Conservation (phyloP, 2,329 filamentous ascomycete genomes). For the Ceratocystis ficicola region DNA sequence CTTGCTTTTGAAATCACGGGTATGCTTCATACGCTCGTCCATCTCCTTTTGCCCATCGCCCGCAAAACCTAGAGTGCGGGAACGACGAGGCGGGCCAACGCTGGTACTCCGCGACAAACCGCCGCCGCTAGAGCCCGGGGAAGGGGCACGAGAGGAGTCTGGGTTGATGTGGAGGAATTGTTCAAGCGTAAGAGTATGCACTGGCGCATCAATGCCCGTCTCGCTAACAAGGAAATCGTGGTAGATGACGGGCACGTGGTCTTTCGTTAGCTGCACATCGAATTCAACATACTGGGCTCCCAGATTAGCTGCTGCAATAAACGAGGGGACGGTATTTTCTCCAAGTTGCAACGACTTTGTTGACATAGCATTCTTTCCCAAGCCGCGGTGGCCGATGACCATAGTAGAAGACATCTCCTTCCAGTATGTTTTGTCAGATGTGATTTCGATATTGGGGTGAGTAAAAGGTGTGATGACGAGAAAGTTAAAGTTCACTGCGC, state of each 20-base stretch:
- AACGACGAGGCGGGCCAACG: slow-evolving; percentile 34
- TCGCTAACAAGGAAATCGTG: slow-evolving; percentile 97
- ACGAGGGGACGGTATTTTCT: slow-evolving; percentile 91
- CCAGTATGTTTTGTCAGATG: slow-evolving; percentile 88
- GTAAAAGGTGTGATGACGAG: slow-evolving; percentile 86
- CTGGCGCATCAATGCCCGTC: slow-evolving; percentile 90
- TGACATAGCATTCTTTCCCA: slow-evolving; percentile 79
- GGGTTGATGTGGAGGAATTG: slow-evolving; percentile 85
- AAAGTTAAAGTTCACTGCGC: slow-evolving; percentile 93
- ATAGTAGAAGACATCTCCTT: slow-evolving; percentile 82
- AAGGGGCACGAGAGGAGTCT: slow-evolving; percentile 28
- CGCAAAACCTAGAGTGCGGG: slow-evolving; percentile 43
- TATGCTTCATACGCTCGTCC: slow-evolving; percentile 91
- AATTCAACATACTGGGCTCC: slow-evolving; percentile 66
- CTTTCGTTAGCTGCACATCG: slow-evolving; percentile 96
- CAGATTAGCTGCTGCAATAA: slow-evolving; percentile 88
- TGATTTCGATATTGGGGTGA: slow-evolving; percentile 88
- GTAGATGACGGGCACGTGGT: slow-evolving; percentile 95
- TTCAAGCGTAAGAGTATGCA: slow-evolving; percentile 87
- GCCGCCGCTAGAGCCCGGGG: slow-evolving; percentile 7
- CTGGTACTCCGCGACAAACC: slow-evolving; percentile 30
- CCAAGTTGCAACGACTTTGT: slow-evolving; percentile 85
- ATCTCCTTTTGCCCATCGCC: slow-evolving; percentile 34
- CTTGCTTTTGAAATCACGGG: slow-evolving; percentile 83
- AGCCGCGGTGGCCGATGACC: slow-evolving; percentile 58